phyloP scores from a whole-genome alignment of 345 rosid species.

The Lagerstroemia speciosa region DNA sequence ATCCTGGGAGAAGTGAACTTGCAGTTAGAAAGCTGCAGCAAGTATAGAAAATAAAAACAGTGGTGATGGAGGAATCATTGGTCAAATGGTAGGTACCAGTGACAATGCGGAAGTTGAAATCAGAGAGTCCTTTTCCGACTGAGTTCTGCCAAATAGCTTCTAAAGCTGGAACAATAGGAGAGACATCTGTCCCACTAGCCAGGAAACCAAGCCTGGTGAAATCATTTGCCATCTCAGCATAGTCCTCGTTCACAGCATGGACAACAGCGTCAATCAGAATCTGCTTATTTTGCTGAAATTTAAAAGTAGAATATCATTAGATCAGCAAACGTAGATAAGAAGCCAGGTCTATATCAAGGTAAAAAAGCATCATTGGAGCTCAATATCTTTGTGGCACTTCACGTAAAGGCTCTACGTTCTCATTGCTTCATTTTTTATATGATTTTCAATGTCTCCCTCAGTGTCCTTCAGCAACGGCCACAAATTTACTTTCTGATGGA shows the following conservation, averaged over 20 bases:
- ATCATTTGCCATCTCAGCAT: constrained; percentile 97
- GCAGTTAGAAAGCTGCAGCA: not conserved
- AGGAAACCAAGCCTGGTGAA: constrained; percentile 98
- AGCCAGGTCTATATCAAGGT: not conserved
- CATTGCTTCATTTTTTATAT: too few relatives aligned
- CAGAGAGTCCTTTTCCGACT: constrained; percentile 79
- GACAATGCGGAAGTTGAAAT: constrained; percentile 88
- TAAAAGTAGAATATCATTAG: constrained; percentile 1
- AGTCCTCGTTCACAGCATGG: constrained; percentile 98
- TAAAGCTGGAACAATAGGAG: constrained; percentile 93
- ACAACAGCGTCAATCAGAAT: constrained; percentile 94
- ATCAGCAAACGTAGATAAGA: not conserved
- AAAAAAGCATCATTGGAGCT: not conserved
- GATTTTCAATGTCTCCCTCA: too few relatives aligned
- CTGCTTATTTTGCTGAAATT: constrained; percentile 92
- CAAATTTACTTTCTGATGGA: too few relatives aligned
- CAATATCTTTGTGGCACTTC: not conserved
- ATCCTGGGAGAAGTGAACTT: not conserved
- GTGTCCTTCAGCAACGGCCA: too few relatives aligned
- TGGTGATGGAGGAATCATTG: not conserved
- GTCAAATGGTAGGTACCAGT: constrained; percentile 46
- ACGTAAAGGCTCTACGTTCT: not conserved
- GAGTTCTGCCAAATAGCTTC: constrained; percentile 99
- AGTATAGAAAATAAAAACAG: not conserved
- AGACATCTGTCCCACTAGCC: constrained; percentile 85